Conservation (phyloP, 768 basidiomycete species). For the Hygrocybe coccinea region DNA sequence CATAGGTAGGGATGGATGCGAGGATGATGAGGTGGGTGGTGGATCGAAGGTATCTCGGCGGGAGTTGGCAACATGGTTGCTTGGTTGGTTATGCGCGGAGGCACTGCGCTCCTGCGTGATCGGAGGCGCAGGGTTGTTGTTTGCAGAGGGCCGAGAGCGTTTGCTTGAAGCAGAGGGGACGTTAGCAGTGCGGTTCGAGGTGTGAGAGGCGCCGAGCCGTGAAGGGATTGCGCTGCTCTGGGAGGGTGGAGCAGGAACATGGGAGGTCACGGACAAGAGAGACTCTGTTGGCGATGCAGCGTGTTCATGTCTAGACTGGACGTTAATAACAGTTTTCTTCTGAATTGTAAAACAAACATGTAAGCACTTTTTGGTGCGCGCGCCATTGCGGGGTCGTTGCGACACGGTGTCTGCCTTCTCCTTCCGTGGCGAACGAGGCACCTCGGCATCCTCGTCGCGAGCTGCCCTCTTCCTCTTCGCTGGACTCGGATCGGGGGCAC, state of each 20-base stretch:
- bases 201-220: conserved; percentile 26
- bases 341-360: not conserved
- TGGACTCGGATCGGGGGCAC: conserved; percentile 56
- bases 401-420: conserved; percentile 47
- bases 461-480: conserved; percentile 56
- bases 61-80: conserved; percentile 19
- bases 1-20: conserved; percentile 53
- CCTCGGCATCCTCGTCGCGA: conserved; percentile 64
- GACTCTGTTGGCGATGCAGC: conserved; percentile 70
- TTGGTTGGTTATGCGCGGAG: conserved; percentile 30
- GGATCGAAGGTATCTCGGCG: conserved; percentile 42
- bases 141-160: conserved; percentile 40
- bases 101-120: conserved; percentile 21
- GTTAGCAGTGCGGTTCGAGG: conserved; percentile 28
- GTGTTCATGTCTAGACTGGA: conserved; percentile 50
- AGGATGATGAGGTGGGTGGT: conserved; percentile 45
- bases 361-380: conserved; percentile 60
- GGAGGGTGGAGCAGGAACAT: conserved; percentile 42
- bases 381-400: conserved; percentile 45
- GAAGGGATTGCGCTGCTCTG: conserved; percentile 15
- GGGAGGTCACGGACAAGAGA: conserved; percentile 64
- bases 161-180: conserved; percentile 32
- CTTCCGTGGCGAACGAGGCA: conserved; percentile 58
- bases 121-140: conserved; percentile 29
- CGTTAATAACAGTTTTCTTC: conserved; percentile 7